A percentile compares a stretch with the other conserved stretches of the same genome.
phyloP scores from a whole-genome alignment of 176 grass and related monocot species.

The Avena insularis region DNA sequence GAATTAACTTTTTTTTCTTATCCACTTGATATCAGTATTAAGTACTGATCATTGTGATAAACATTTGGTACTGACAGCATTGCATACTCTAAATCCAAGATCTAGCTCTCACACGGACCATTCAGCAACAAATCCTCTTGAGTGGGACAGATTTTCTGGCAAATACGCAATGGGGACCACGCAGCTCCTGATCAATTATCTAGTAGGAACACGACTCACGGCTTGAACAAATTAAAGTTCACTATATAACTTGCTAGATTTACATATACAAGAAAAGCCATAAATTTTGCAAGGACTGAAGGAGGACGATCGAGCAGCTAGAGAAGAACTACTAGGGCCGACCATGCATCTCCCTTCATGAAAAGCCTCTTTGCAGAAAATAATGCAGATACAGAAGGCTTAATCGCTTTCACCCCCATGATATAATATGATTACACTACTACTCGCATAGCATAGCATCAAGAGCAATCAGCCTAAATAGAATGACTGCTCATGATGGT shows the following conservation, averaged over 20 bases:
- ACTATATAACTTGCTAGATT: slow-evolving; percentile 40
- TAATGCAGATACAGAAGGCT: slow-evolving; percentile 44
- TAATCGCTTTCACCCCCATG: slow-evolving; percentile 38
- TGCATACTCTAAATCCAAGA: too few species aligned
- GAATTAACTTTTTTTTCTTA: too few species aligned
- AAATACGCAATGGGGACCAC: too few species aligned
- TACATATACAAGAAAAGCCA: slow-evolving; percentile 55
- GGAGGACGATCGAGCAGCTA: background rate
- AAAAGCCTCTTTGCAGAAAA: slow-evolving; percentile 48
- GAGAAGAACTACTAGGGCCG: slow-evolving; percentile 43
- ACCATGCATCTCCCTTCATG: slow-evolving; percentile 30
- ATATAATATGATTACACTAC: slow-evolving; percentile 38
- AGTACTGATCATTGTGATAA: too few species aligned
- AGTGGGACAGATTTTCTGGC: background rate
- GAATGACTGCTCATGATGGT: slow-evolving; percentile 99
- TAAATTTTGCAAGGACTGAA: slow-evolving; percentile 42
- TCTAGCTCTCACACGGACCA: too few species aligned
- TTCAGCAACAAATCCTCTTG: too few species aligned
- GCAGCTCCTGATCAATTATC: slow-evolving; percentile 2
- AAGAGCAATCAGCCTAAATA: slow-evolving; percentile 87
- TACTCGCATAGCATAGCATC: slow-evolving; percentile 73
- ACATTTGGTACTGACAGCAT: too few species aligned
- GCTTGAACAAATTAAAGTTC: slow-evolving; percentile 32
- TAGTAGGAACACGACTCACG: background rate
- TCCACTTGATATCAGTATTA: too few species aligned